Base-by-base conservation (phyloP, 192 early-diverging fungal genomes). In the Pecoramyces ruminantium region DNA sequence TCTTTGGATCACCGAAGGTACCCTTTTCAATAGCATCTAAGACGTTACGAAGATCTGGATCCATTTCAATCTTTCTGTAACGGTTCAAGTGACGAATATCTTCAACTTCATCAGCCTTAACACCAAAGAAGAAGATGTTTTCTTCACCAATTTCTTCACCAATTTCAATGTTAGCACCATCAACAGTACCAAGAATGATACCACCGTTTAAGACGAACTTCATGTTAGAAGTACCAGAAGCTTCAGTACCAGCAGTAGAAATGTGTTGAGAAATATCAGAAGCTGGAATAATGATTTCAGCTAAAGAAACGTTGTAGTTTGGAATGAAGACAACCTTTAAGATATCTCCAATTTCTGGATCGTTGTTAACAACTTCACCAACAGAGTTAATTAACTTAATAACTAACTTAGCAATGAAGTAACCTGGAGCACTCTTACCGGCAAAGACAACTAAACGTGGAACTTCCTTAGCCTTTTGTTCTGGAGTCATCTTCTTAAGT, bases 211-310 rank as follows among this genome's bases (percentile, higher is more conserved):
- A 86, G 77, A 98, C 96, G 89, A 99, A 99, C 89, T 99, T 98
- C 96, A 99, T 99, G 90, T 99, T 99, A 27, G 96, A 97, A 14
- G 97, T 99, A 78, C 97, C 97, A 27, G 96, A 97, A 27, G 96
- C 97, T 86, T 99, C 97, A 16, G 96, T 99, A 81, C 97, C 97
- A n/a, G 97, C 97, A 9, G 96, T 98, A 29, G 97, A 99, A 85
- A 99, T 99, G 87, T 99, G 97, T 89, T 99, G 97, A 77, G 97
- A 99, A 81, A 99, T 96, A 87, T 99, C 97, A 82, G 93, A 96
- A 58, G 97, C 97, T 4, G 97, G 97, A 84, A 96, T 93, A 81
- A 99, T 94, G 15, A 82, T 38, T 83, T 83, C 86, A 30, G 97
- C 97, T 9, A 98, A 88, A 1, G 96, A 97, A 30, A 99, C 97